These are phyloP conservation scores for Zancudomyces culisetae DNA, from an alignment of 371 early-diverging fungal species.

Conservation along the genomic window DNA sequence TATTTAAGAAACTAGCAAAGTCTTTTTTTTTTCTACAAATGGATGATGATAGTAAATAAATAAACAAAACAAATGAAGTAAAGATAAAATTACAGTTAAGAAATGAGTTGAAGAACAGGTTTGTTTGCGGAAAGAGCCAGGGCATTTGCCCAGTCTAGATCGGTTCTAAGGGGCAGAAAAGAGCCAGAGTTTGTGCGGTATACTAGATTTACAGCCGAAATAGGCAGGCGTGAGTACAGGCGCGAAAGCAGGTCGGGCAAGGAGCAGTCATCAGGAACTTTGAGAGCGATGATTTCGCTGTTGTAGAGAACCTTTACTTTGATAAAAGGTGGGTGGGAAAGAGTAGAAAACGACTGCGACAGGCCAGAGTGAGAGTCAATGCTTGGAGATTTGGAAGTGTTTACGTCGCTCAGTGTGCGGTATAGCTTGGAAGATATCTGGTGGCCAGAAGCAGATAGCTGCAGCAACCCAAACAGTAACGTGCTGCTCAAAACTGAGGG, in stretches of 20 bases:
- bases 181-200: background rate
- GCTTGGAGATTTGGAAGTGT: background rate
- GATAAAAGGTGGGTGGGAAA: background rate
- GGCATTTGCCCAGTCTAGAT: background rate
- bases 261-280: background rate
- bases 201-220: background rate
- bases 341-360: too few species aligned
- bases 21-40: background rate
- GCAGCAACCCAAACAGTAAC: background rate
- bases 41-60: background rate
- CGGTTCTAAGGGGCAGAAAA: background rate
- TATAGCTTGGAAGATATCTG: background rate
- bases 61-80: too few species aligned
- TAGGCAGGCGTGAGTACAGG: background rate
- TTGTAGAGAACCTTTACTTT: background rate
- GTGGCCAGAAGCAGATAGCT: background rate
- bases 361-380: background rate
- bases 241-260: background rate
- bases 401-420: background rate
- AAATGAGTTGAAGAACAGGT: background rate
- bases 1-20: constrained; percentile 1
- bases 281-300: background rate
- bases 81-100: too few species aligned
- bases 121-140: background rate
- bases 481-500: background rate